Evolutionary conservation across 805 yeast species (phyloP).

Genomic region (Barnettozyma pratensis): DNA sequence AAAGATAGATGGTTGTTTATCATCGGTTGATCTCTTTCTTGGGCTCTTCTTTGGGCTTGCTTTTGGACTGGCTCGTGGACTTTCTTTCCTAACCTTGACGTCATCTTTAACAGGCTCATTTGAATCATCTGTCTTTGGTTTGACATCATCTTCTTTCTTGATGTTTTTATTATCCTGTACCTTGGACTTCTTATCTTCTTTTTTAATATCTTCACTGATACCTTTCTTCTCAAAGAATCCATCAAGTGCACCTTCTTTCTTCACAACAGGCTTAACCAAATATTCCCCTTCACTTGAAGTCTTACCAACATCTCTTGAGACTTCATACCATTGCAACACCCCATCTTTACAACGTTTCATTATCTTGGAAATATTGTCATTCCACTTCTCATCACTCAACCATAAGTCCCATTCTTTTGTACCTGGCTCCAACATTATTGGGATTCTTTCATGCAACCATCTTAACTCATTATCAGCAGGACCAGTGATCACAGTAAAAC

Average conservation of each 20-base stretch:
- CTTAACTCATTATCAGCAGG: slow-evolving; percentile 54
- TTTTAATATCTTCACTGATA: slow-evolving; percentile 1
- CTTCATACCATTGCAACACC: slow-evolving; percentile 48
- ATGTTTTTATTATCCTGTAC: neutral
- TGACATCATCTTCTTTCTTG: neutral
- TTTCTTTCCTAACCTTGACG: too few species aligned
- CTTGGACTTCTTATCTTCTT: neutral
- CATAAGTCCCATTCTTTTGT: slow-evolving; percentile 55
- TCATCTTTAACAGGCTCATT: neutral
- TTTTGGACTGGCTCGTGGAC: too few species aligned
- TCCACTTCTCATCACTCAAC: slow-evolving; percentile 46
- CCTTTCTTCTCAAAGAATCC: slow-evolving; percentile 11
- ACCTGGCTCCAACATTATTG: slow-evolving; percentile 59
- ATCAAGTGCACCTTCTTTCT: slow-evolving; percentile 10
- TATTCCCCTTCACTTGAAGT: slow-evolving; percentile 39
- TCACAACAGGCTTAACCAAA: slow-evolving; percentile 25
- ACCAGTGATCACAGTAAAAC: slow-evolving; percentile 72
- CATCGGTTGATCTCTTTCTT: neutral
- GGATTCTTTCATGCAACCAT: slow-evolving; percentile 79
- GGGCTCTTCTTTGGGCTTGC: neutral
- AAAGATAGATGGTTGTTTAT: slow-evolving; percentile 1
- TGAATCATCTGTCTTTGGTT: neutral
- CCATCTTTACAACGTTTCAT: slow-evolving; percentile 34
- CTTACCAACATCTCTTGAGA: slow-evolving; percentile 61
- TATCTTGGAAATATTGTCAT: slow-evolving; percentile 32